Conservation (phyloP, 176 grass and related monocot species). For the Zea luxurians region DNA sequence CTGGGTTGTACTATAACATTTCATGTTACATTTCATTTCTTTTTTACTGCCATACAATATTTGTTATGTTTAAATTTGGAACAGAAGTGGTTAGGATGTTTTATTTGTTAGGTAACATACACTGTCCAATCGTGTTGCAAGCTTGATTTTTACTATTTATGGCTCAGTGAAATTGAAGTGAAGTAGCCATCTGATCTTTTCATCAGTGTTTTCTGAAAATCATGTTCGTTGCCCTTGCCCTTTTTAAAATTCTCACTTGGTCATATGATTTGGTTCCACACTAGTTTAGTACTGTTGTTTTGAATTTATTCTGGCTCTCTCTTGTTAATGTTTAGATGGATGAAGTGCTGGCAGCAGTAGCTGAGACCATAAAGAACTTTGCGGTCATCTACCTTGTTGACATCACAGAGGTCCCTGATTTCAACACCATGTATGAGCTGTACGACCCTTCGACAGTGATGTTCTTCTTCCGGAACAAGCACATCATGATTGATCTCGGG, state of each 20-base stretch:
- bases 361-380: conserved; percentile 98
- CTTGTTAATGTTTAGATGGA: conserved; percentile 77
- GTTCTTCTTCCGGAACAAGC: conserved; percentile 99
- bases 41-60: not conserved
- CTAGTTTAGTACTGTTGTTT: not conserved
- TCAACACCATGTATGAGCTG: conserved; percentile 96
- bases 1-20: not conserved
- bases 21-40: not conserved
- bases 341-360: conserved; percentile 75
- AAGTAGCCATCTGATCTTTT: not conserved
- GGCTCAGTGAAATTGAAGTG: not conserved
- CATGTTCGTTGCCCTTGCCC: not conserved
- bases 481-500: conserved; percentile 98
- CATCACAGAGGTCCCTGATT: conserved; percentile 84
- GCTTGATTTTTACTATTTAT: not conserved
- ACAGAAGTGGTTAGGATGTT: not conserved
- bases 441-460: conserved; percentile 89
- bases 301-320: not conserved
- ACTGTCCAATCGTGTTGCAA: not conserved
- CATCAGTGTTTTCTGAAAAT: not conserved
- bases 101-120: not conserved
- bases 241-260: not conserved
- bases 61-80: not conserved
- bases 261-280: not conserved
- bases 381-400: conserved; percentile 83